These are phyloP conservation scores for Aspergillus ustus DNA, from an alignment of 2,329 filamentous ascomycete species.

Conservation along the genomic window DNA sequence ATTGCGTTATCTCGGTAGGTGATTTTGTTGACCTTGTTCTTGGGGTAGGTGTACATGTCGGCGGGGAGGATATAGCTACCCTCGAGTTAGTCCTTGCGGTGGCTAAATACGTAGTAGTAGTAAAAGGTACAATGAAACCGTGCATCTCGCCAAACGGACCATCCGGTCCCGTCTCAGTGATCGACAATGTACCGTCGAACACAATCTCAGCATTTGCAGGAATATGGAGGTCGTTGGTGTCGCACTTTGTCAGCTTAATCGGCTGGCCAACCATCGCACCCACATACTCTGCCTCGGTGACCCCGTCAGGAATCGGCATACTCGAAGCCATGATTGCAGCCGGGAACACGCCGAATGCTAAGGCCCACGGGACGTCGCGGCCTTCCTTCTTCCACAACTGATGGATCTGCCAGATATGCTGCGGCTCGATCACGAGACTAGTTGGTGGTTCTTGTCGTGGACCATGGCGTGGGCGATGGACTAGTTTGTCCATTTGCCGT, in stretches of 20 bases:
- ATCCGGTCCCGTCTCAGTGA: conserved; percentile 49
- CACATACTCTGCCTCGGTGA: conserved; percentile 55
- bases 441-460: conserved; percentile 45
- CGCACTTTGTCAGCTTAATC: conserved; percentile 57
- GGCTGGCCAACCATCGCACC: conserved; percentile 52
- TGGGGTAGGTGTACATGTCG: conserved; percentile 44
- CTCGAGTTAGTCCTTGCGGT: not conserved
- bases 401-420: conserved; percentile 54
- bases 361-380: conserved; percentile 53
- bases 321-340: conserved; percentile 54
- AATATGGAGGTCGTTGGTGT: conserved; percentile 55
- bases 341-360: conserved; percentile 56
- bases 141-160: conserved; percentile 58
- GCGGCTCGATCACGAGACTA: conserved; percentile 50
- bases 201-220: conserved; percentile 58
- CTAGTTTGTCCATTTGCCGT: conserved; percentile 52
- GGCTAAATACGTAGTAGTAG: not conserved
- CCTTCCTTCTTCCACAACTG: conserved; percentile 54
- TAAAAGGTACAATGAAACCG: conserved; percentile 26
- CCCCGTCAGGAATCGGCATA: conserved; percentile 56
- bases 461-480: conserved; percentile 52
- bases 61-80: conserved; percentile 47
- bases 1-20: conserved; percentile 56
- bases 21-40: conserved; percentile 53
- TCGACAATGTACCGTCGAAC: conserved; percentile 54